Base-by-base conservation (phyloP, 2,329 filamentous ascomycete species). In the Diplodia sapinea region DNA sequence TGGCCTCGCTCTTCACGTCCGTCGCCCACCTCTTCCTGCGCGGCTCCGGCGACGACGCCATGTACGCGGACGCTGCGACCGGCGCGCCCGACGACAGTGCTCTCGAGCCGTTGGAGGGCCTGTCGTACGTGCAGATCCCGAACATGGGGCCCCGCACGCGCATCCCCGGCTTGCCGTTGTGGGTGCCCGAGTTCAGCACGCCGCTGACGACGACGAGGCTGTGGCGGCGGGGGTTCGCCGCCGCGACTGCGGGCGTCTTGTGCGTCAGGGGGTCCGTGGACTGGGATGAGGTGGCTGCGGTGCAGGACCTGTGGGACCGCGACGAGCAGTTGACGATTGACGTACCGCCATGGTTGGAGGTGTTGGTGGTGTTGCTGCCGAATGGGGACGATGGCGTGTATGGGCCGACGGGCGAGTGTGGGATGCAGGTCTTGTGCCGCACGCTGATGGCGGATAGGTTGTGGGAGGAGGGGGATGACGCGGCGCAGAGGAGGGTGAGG, bases 181-280 rank as follows among this genome's bases (percentile, higher is more conserved):
- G 63, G 63, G 36, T 38, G 17, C 63, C 63, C 4, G 63, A 65
- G 23, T 54, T 56, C 49, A 65, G 63, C 50, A 65, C 63, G 15
- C 63, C 50, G 2, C 33, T 38, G 31, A 36, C 36, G 17, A 56
- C 54, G 17, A 38, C 54, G 17, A 17, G 54, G 8, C 13, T 56
- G 29, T 56, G 54, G 54, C 54, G 54, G 17, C 33, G 54, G 15
- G 12, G 31, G 13, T 56, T 56, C 54, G 17, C 6, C 13, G 56
- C 56, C 29, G 38, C 38, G 2, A 17, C 38, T 7, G 38, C 36
- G 20, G 12, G 9, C 1, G 5, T n/a, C n/a, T n/a, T 61, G 56
- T 12, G 38, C 3, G 23, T 38, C 1, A 8, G 12, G 26, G 56
- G 13, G 15, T 8, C 2, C 9, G 31, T 20, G 17, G 43, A 20